Evolutionary conservation across 805 yeast species (phyloP).

Genomic region (Metschnikowia dekortorum): DNA sequence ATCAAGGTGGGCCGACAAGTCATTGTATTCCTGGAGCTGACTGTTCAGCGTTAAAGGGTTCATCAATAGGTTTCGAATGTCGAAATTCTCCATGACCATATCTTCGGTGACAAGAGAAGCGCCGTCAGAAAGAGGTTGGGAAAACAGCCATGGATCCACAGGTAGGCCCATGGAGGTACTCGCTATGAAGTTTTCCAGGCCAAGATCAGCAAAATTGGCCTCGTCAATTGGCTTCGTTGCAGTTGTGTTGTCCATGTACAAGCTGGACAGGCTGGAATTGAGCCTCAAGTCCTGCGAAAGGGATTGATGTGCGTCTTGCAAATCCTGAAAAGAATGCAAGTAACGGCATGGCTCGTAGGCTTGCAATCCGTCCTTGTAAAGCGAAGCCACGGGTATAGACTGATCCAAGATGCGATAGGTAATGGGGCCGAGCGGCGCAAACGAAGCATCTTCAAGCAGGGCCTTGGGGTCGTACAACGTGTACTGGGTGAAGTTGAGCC

Average conservation of each 20-base stretch:
- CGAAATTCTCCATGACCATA: conserved; percentile 19
- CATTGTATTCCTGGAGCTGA: conserved; percentile 1
- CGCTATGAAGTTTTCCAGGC: neutral
- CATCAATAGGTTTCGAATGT: conserved; percentile 23
- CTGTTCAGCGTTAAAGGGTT: conserved; percentile 12
- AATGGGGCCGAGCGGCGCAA: neutral
- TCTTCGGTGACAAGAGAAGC: neutral
- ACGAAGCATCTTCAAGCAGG: neutral
- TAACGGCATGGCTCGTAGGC: conserved; percentile 30
- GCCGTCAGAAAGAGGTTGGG: neutral
- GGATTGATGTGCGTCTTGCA: conserved; percentile 27
- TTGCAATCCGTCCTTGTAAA: conserved; percentile 31
- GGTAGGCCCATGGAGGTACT: neutral
- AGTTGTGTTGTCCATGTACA: neutral
- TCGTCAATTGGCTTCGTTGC: neutral
- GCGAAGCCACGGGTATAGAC: conserved; percentile 38
- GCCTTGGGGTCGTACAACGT: conserved; percentile 31
- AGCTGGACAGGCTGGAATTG: neutral
- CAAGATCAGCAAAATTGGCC: neutral
- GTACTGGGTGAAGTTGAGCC: conserved; percentile 43
- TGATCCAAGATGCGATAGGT: conserved; percentile 34
- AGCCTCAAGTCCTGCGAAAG: conserved; percentile 7
- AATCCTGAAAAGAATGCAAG: conserved; percentile 28
- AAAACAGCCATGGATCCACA: conserved; percentile 1
- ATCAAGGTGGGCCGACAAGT: neutral